phyloP scores from a whole-genome alignment of 1,284 basidiomycete genomes.

The Vanrija sp. region DNA sequence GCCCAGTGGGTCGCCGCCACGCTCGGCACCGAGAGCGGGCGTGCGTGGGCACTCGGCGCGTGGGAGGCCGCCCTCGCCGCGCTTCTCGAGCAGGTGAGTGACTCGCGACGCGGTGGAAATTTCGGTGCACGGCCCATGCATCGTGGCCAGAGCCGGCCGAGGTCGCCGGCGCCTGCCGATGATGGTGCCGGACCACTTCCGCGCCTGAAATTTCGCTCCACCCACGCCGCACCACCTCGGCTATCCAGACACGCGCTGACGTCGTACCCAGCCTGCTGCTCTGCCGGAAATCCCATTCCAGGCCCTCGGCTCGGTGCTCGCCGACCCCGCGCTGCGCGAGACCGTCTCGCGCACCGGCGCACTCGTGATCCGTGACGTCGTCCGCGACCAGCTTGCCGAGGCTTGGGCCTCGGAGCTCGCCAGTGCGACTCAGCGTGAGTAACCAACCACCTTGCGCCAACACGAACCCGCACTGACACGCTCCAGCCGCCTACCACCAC shows the following conservation, averaged over 20 bases:
- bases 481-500: conserved; percentile 35
- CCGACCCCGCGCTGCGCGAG: conserved; percentile 4
- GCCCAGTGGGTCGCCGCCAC: conserved; percentile 9
- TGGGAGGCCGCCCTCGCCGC: conserved; percentile 12
- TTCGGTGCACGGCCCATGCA: too few relatives aligned
- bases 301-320: conserved; percentile 23
- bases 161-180: too few relatives aligned
- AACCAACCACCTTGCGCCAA: too few relatives aligned
- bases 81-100: conserved; percentile 12
- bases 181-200: background rate
- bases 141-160: too few relatives aligned
- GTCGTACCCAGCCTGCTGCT: background rate
- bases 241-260: background rate
- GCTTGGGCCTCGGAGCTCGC: conserved; percentile 28
- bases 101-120: too few relatives aligned
- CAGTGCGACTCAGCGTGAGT: too few relatives aligned
- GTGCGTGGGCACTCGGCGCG: conserved; percentile 10
- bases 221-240: background rate
- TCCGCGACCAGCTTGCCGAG: conserved; percentile 34
- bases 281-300: conserved; percentile 32
- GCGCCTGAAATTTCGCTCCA: background rate
- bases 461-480: background rate
- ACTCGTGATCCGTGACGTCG: conserved; percentile 39
- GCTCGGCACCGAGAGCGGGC: conserved; percentile 9
- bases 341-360: conserved; percentile 21